phyloP scores from a whole-genome alignment of 805 yeast species.

The Candida silvatica region DNA sequence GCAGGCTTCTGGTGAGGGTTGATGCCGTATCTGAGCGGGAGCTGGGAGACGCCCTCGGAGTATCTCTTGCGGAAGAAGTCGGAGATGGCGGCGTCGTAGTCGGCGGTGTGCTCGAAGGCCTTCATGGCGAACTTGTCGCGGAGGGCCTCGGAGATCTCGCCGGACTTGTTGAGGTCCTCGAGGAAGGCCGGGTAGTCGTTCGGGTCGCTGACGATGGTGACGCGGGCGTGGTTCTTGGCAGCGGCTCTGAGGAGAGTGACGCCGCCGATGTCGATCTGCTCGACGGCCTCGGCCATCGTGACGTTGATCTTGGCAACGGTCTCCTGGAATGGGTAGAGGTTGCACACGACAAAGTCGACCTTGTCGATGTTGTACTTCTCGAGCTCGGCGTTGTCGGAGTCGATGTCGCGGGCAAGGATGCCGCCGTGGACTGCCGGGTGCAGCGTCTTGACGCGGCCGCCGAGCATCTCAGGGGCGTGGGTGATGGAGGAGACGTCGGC shows the following conservation, averaged over 20 bases:
- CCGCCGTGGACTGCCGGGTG: conserved; percentile 99
- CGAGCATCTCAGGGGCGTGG: conserved; percentile 98
- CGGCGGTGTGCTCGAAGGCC: conserved; percentile 98
- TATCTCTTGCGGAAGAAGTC: conserved; percentile 97
- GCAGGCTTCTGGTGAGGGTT: conserved; percentile 99
- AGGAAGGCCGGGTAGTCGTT: conserved; percentile 83
- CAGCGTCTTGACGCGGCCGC: conserved; percentile 96
- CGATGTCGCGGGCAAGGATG: conserved; percentile 89
- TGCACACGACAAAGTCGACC: conserved; percentile 95
- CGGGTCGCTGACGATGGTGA: conserved; percentile 92
- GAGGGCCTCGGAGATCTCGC: conserved; percentile 63
- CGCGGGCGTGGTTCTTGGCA: conserved; percentile 96
- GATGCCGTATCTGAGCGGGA: conserved; percentile 96
- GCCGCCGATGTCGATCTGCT: conserved; percentile 97
- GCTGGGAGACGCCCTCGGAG: conserved; percentile 80
- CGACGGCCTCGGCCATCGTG: conserved; percentile 95
- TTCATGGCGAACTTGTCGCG: conserved; percentile 85
- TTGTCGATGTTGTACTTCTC: conserved; percentile 85
- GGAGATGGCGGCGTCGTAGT: conserved; percentile 90
- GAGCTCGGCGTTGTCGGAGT: conserved; percentile 83
- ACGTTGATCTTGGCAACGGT: conserved; percentile 94
- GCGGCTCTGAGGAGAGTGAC: conserved; percentile 97
- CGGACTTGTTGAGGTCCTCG: conserved; percentile 57
- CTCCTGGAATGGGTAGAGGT: conserved; percentile 96
- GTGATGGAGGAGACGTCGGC: conserved; percentile 93